Evolutionary conservation across 78 protist genomes (phyloP), one percentile per base, ranked within the genome.

Genomic region (Goniomonas avonlea): DNA sequence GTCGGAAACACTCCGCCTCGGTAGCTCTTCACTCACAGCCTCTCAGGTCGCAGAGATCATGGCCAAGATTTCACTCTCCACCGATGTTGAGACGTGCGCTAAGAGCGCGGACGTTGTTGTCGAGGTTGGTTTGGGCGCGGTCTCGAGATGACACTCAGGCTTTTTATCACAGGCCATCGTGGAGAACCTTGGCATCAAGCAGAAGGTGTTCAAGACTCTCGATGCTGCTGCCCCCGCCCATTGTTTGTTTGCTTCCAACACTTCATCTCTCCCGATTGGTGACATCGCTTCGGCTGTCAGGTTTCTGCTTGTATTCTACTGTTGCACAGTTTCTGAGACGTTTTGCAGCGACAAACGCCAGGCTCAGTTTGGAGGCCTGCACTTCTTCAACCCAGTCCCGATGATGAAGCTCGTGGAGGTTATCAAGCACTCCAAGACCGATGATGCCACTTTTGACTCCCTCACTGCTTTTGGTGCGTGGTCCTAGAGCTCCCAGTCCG

Each of bases 321-420:
- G n/a, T n/a, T n/a, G n/a, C n/a, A n/a, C n/a, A n/a, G n/a, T n/a
- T n/a, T n/a, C n/a, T n/a, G n/a, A 61, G n/a, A 34, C 38, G 21
- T 18, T 45, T 23, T 5, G 69, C 77, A 7, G 0, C 40, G 31
- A 38, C 66, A 68, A 31, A 38, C 40, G 31, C 1, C 20, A 38
- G 73, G 65, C 32, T 25, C 61, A 38, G n/a, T 56, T 81, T 34
- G 78, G 59, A 23, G 90, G 90, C 25, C 76, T 86, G 31, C 90
- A 86, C 70, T 86, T 82, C 47, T 86, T 86, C 86, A 77, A 77
- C 84, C 90, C 90, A 8, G 90, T 86, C 32, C 77, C 83, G 23
- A 38, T 71, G 47, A 77, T 86, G 84, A 15, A 68, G 53, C 80
- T 86, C 17, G 81, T 86, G 29, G 90, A 86, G 76, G 13, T 61